Base-by-base conservation (phyloP, 2,329 filamentous ascomycete species). In the Colletotrichum kahawae region DNA sequence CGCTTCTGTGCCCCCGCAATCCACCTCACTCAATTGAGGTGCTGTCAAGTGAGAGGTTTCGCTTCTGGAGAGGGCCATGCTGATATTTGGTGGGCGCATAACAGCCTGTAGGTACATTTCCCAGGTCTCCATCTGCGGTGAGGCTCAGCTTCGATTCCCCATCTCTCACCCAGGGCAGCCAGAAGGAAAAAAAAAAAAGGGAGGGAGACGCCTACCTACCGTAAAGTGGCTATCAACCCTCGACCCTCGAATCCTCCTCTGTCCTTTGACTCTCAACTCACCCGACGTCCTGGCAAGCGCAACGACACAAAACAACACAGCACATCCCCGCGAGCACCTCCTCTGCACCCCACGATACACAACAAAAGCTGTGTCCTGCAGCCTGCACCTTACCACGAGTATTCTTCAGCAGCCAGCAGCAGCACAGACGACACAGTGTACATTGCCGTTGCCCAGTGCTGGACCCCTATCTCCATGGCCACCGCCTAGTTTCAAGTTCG, bases 381-480 rank as follows among this genome's bases (percentile, higher is more conserved):
- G 48, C 60, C 31, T 33, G 62, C 34, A 38, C 59, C 33, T 31
- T 48, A 51, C 34, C 36, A 60, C 60, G 48, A 64, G 21, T 54
- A 65, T 74, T 63, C 71, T 75, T 51, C 43, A 13, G 10, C 43
- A 51, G 43, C n/a, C 29, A 33, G 31, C 67, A 75, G 34, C 69
- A 72, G 69, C 70, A 74, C 74, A 69, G 64, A 76, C 74, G 60
- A 60, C 65, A 48, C 34, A 59, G 70, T 76, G 27, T 70, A 72
- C 70, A 59, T 70, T 36, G 57, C 33, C 29, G 12, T 60, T 60
- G 36, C 70, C 57, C 56, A 54, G 29, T 34, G 65, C 65, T 67
- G 34, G 65, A 74, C 57, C 70, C 70, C 48, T 36, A 76, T 74
- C 70, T 74, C 71, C 74, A 76, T 77, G 76, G 76, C 74, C 65